phyloP scores from a whole-genome alignment of 371 early-diverging fungal species.

The Sporodiniella umbellata region DNA sequence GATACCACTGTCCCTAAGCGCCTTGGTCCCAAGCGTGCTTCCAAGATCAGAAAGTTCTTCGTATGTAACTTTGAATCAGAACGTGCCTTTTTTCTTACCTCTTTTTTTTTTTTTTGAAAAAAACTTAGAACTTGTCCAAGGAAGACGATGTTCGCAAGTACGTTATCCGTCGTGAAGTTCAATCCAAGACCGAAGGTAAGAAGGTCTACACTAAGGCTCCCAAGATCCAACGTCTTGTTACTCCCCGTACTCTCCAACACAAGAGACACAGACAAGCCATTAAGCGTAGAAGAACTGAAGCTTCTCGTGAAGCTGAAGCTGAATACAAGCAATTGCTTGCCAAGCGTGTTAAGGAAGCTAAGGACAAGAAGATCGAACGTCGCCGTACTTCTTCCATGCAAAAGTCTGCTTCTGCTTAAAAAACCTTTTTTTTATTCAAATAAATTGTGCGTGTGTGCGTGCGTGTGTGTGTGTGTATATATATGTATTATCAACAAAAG shows the following conservation, averaged over 20 bases:
- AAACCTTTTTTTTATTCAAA: background rate
- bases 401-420: conserved; percentile 53
- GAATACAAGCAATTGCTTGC: conserved; percentile 93
- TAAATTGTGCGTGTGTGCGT: background rate
- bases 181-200: conserved; percentile 83
- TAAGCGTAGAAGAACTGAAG: conserved; percentile 80
- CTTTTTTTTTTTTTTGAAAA: background rate
- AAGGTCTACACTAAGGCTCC: conserved; percentile 94
- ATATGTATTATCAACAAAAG: background rate
- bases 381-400: conserved; percentile 66
- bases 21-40: conserved; percentile 98
- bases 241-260: conserved; percentile 94
- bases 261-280: conserved; percentile 83
- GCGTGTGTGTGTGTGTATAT: background rate
- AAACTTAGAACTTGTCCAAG: conserved; percentile 85
- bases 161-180: conserved; percentile 96
- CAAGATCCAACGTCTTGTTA: conserved; percentile 97
- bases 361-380: conserved; percentile 70
- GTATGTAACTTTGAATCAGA: conserved; percentile 42
- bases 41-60: conserved; percentile 98
- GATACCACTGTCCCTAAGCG: conserved; percentile 92
- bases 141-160: conserved; percentile 98
- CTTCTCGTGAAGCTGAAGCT: conserved; percentile 84
- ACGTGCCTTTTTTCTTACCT: background rate
- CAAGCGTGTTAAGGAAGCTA: conserved; percentile 89